Evolutionary conservation across 306 rosid species (phyloP).

Genomic region (Lotus japonicus): DNA sequence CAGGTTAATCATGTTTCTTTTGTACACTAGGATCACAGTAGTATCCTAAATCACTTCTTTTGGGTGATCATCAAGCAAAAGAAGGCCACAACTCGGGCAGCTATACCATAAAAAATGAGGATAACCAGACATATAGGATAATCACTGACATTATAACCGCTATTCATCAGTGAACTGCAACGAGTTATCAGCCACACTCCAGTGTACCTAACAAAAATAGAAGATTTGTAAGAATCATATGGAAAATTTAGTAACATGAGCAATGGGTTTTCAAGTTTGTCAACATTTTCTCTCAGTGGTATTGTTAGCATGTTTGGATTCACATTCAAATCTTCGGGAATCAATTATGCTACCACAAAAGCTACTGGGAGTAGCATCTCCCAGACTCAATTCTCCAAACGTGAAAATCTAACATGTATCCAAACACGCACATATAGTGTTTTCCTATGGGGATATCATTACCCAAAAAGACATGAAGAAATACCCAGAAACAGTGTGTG

Average conservation of each 20-base stretch:
- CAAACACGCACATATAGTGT: background rate
- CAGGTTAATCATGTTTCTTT: too few relatives aligned
- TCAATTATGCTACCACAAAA: too few relatives aligned
- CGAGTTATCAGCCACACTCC: slow-evolving; percentile 77
- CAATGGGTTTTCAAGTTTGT: background rate
- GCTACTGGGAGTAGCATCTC: too few relatives aligned
- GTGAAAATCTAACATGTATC: too few relatives aligned
- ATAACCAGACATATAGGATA: slow-evolving; percentile 35
- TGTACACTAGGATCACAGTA: background rate
- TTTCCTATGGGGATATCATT: background rate
- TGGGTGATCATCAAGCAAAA: slow-evolving; percentile 32
- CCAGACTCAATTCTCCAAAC: too few relatives aligned
- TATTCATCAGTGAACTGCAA: slow-evolving; percentile 36
- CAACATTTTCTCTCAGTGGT: too few relatives aligned
- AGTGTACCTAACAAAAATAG: slow-evolving; percentile 41
- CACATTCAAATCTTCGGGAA: too few relatives aligned
- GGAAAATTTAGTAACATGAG: background rate
- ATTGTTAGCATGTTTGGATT: too few relatives aligned
- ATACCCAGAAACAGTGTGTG: background rate
- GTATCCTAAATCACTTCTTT: slow-evolving; percentile 34
- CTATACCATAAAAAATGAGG: slow-evolving; percentile 36
- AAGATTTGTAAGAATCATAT: slow-evolving; percentile 1
- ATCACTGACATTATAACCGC: slow-evolving; percentile 43
- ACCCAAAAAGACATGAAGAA: background rate
- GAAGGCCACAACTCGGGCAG: slow-evolving; percentile 42